A percentile compares a stretch with the other conserved stretches of the same genome.
Evolutionary conservation across 805 yeast genomes (phyloP).

Genomic region (Huiozyma naganishii): DNA sequence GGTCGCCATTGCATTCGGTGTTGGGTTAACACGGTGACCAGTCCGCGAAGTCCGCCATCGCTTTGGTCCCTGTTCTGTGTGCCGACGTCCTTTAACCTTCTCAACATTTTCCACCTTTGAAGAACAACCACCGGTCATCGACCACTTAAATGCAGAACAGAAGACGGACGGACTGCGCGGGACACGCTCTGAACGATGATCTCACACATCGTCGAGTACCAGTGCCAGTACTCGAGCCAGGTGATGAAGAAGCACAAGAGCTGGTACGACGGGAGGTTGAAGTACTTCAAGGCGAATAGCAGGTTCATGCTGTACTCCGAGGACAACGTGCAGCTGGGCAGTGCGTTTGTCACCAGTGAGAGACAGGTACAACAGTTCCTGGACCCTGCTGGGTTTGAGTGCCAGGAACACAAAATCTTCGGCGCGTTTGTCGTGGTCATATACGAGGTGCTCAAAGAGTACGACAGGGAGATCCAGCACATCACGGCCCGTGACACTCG

Average conservation of each 20-base stretch:
- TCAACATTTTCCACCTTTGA: no score
- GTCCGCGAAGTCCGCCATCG: background rate
- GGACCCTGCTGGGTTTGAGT: conserved; percentile 15
- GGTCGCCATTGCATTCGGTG: conserved; percentile 36
- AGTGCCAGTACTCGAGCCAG: conserved; percentile 26
- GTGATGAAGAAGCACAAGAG: conserved; percentile 24
- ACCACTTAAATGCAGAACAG: background rate
- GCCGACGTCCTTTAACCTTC: no score
- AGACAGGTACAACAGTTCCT: conserved; percentile 13
- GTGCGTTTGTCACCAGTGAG: conserved; percentile 17
- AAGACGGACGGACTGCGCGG: background rate
- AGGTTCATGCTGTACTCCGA: conserved; percentile 16
- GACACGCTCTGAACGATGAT: conserved; percentile 5
- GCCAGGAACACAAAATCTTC: conserved; percentile 21
- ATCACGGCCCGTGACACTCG: background rate
- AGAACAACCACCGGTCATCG: no score
- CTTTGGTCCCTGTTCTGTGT: no score
- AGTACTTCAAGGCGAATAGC: conserved; percentile 13
- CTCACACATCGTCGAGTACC: conserved; percentile 17
- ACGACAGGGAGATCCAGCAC: conserved; percentile 12
- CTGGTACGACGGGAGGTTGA: conserved; percentile 28
- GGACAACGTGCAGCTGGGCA: conserved; percentile 15
- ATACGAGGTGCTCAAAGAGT: conserved; percentile 9
- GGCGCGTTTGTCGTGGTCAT: conserved; percentile 19
- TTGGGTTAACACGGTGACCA: conserved; percentile 21